A percentile compares a stretch with the other conserved stretches of the same genome.
Evolutionary conservation across 75 land plant species (phyloP).

Genomic region (Pinus albicaulis): DNA sequence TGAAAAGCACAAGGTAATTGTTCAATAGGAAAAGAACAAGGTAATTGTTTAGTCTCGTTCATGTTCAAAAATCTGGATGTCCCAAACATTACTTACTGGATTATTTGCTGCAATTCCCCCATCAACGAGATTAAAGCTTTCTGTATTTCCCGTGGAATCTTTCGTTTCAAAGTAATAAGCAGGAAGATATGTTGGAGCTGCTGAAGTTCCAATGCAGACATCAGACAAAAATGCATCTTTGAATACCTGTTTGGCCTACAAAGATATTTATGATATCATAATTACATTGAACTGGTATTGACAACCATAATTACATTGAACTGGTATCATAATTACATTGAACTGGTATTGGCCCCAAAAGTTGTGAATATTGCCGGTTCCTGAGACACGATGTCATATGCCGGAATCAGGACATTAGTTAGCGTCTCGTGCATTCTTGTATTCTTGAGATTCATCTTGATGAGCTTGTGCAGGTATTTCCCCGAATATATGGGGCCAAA

Average conservation of each 20-base stretch:
- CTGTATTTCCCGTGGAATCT: neutral
- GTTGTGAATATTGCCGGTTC: conserved; percentile 62
- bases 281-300: no score
- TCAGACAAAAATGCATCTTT: neutral
- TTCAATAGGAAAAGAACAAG: no score
- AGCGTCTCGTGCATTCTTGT: conserved; percentile 35
- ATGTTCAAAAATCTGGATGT: no score
- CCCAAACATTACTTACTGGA: conserved; percentile 9
- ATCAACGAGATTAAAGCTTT: conserved; percentile 16
- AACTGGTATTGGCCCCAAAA: conserved; percentile 22
- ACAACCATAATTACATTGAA: no score
- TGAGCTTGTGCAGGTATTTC: conserved; percentile 22
- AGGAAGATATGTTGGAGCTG: conserved; percentile 35
- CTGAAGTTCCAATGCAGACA: conserved; percentile 20
- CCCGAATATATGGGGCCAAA: conserved; percentile 55
- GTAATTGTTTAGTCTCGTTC: no score
- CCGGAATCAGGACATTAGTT: conserved; percentile 52
- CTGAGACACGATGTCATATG: conserved; percentile 48
- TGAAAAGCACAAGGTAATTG: no score
- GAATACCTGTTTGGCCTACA: neutral
- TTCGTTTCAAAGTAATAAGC: conserved; percentile 7
- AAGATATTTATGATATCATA: neutral
- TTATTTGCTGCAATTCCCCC: conserved; percentile 22
- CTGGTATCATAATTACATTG: neutral
- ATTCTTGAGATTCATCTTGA: conserved; percentile 19